Evolutionary conservation across 352 stramenopile genomes (phyloP).

Genomic region (Thraustochytrium striatum): DNA sequence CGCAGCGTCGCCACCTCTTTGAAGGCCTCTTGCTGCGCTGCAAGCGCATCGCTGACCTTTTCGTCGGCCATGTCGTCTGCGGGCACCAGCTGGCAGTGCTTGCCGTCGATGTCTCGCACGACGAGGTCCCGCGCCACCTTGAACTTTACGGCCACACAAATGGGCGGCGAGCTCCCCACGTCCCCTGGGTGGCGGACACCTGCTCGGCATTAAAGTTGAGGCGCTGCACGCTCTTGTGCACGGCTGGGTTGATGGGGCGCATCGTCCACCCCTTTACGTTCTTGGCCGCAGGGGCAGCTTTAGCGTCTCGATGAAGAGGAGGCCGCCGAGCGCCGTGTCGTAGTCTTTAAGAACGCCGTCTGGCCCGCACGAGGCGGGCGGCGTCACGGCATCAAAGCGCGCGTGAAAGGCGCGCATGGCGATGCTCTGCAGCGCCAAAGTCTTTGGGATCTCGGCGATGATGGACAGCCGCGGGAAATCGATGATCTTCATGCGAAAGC

Average conservation of each 20-base stretch:
- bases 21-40: not conserved
- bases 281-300: not conserved
- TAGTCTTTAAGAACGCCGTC: not conserved
- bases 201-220: conserved; percentile 7
- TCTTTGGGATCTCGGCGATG: conserved; percentile 38
- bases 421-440: conserved; percentile 30
- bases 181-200: not conserved
- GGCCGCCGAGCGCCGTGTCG: conserved; percentile 12
- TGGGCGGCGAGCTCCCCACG: not conserved
- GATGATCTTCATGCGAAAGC: conserved; percentile 45
- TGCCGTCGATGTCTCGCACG: not conserved
- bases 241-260: conserved; percentile 27
- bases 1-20: not conserved
- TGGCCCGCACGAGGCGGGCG: not conserved
- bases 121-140: not conserved
- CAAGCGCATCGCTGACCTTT: not conserved
- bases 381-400: not conserved
- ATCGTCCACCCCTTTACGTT: conserved; percentile 31
- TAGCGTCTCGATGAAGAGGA: conserved; percentile 34
- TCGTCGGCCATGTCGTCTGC: not conserved
- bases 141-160: conserved; percentile 1
- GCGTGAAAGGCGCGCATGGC: conserved; percentile 5
- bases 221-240: not conserved
- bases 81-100: not conserved
- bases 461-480: conserved; percentile 45